Evolutionary conservation across 2,329 filamentous ascomycete genomes (phyloP).

Genomic region (Pseudogymnoascus sp.): DNA sequence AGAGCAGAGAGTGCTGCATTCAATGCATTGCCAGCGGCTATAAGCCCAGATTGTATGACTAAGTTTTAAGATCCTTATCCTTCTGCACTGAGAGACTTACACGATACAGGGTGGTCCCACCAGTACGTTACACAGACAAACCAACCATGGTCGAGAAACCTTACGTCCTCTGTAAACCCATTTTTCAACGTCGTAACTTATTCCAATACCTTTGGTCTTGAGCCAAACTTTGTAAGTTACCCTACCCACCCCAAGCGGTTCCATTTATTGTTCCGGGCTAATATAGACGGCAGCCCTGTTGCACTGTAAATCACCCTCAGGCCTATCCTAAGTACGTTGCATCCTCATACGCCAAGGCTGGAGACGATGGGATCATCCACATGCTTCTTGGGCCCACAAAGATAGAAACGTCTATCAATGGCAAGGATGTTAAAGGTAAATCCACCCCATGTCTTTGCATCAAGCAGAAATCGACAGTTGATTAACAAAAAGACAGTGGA

Average conservation of each 20-base stretch:
- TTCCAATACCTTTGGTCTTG: slow-evolving; percentile 41
- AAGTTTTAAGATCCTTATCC: background rate
- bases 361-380: slow-evolving; percentile 39
- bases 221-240: slow-evolving; percentile 37
- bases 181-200: slow-evolving; percentile 38
- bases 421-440: slow-evolving; percentile 13
- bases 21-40: slow-evolving; percentile 46
- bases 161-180: slow-evolving; percentile 31
- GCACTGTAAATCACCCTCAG: slow-evolving; percentile 52
- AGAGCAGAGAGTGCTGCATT: slow-evolving; percentile 45
- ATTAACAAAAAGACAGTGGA: slow-evolving; percentile 31
- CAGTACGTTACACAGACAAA: slow-evolving; percentile 50
- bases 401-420: slow-evolving; percentile 29
- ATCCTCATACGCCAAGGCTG: slow-evolving; percentile 34
- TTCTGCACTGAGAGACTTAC: background rate
- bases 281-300: slow-evolving; percentile 37
- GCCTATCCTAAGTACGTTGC: slow-evolving; percentile 49
- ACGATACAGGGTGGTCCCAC: slow-evolving; percentile 39
- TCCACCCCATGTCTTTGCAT: background rate
- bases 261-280: background rate
- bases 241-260: background rate
- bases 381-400: slow-evolving; percentile 38
- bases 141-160: slow-evolving; percentile 39
- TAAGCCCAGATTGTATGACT: slow-evolving; percentile 38
- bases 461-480: background rate